Conservation (phyloP, 2,329 filamentous ascomycete species). For the Neophaeococcomyces mojaviensis region DNA sequence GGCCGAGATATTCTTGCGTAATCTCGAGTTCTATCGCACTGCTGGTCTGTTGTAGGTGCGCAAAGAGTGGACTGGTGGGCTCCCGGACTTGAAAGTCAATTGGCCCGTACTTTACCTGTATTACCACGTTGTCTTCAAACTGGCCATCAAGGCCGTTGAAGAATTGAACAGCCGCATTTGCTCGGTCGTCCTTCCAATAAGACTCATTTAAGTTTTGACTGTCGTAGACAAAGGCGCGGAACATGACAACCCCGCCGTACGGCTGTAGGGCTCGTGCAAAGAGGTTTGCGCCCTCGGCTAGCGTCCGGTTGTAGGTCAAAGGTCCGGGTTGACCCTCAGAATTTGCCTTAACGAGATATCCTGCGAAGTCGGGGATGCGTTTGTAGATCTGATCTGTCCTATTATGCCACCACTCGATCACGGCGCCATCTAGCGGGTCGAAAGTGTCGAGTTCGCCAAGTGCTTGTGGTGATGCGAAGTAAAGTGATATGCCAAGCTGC, state of each 20-base stretch:
- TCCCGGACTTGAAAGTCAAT: conserved; percentile 70
- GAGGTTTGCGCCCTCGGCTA: conserved; percentile 61
- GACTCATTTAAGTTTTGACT: conserved; percentile 45
- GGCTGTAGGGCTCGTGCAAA: conserved; percentile 54
- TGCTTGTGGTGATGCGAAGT: conserved; percentile 58
- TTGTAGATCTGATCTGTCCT: conserved; percentile 54
- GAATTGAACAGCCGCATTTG: conserved; percentile 61
- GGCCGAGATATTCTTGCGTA: conserved; percentile 63
- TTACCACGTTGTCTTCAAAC: conserved; percentile 63
- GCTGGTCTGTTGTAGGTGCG: conserved; percentile 40
- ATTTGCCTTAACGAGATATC: conserved; percentile 64
- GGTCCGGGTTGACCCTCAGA: conserved; percentile 66
- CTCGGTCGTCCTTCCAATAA: conserved; percentile 60
- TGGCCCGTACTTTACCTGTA: conserved; percentile 67
- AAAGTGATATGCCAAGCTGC: conserved; percentile 57
- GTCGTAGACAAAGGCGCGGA: conserved; percentile 66
- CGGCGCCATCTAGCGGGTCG: conserved; percentile 55
- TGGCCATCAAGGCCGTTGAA: conserved; percentile 57
- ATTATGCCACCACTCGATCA: conserved; percentile 57
- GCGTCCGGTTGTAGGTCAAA: conserved; percentile 60
- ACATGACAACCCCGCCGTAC: conserved; percentile 59
- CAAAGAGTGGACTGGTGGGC: conserved; percentile 58
- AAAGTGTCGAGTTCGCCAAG: conserved; percentile 53
- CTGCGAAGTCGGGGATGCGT: conserved; percentile 58
- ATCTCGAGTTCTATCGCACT: conserved; percentile 59